These are phyloP conservation scores for Stachybotrys chlorohalonatus DNA, from an alignment of 2,329 filamentous ascomycete species.

Conservation along the genomic window DNA sequence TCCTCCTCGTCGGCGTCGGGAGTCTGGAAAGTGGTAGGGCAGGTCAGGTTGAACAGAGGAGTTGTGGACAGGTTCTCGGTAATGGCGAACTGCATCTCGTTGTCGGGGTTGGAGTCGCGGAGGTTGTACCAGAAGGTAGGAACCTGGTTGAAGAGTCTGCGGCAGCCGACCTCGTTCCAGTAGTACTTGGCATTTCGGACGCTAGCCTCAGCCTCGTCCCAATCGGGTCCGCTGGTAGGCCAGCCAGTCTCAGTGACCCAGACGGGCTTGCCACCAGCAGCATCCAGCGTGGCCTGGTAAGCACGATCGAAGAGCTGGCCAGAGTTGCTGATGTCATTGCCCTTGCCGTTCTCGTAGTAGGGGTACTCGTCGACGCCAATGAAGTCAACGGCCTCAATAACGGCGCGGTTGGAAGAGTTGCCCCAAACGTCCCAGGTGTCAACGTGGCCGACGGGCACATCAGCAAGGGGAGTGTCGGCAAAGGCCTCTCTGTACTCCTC, in stretches of 20 bases:
- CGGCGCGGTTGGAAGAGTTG: conserved; percentile 47
- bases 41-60: conserved; percentile 44
- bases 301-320: conserved; percentile 44
- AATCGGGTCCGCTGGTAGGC: conserved; percentile 45
- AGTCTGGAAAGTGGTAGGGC: conserved; percentile 33
- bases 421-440: conserved; percentile 60
- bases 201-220: conserved; percentile 45
- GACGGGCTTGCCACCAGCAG: conserved; percentile 42
- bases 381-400: conserved; percentile 55
- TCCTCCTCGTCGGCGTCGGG: conserved; percentile 12
- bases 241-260: conserved; percentile 60
- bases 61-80: conserved; percentile 42
- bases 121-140: conserved; percentile 55
- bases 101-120: conserved; percentile 51
- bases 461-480: conserved; percentile 30
- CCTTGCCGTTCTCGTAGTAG: conserved; percentile 51
- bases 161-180: conserved; percentile 55
- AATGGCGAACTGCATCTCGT: conserved; percentile 49
- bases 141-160: conserved; percentile 43
- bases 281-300: conserved; percentile 32
- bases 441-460: conserved; percentile 52
- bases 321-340: conserved; percentile 46
- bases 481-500: conserved; percentile 52
- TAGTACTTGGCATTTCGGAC: conserved; percentile 52
- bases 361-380: conserved; percentile 58